Percentiles rank a stretch among this genome's conserved stretches.
phyloP scores from a whole-genome alignment of 192 early-diverging fungal species.

The Coemansia sp. region DNA sequence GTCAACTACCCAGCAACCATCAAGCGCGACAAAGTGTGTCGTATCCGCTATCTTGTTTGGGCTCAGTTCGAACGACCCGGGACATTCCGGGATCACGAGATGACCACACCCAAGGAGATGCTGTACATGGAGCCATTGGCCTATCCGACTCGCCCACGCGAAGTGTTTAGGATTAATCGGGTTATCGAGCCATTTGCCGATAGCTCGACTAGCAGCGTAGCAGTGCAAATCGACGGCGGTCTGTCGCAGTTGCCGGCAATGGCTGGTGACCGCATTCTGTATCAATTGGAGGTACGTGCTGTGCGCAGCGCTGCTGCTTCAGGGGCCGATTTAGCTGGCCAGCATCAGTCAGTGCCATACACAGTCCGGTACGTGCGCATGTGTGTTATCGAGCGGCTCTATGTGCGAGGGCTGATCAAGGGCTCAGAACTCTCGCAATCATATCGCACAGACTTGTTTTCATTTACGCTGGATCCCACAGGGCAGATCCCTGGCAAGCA shows the following conservation, averaged over 20 bases:
- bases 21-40: constrained; percentile 24
- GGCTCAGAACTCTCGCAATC: constrained; percentile 21
- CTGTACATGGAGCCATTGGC: constrained; percentile 25
- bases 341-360: neutral
- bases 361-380: constrained; percentile 15
- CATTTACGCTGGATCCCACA: constrained; percentile 9
- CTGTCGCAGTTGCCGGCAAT: constrained; percentile 24
- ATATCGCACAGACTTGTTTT: constrained; percentile 16
- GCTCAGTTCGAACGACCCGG: constrained; percentile 35
- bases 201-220: neutral
- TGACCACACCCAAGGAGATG: constrained; percentile 23
- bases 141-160: constrained; percentile 19
- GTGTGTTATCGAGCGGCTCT: constrained; percentile 27
- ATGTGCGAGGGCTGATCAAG: constrained; percentile 31
- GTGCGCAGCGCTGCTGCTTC: neutral
- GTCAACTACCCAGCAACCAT: constrained; percentile 40
- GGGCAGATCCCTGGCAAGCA: neutral
- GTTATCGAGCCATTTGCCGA: neutral
- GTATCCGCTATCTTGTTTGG: constrained; percentile 35
- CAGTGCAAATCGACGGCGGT: constrained; percentile 16
- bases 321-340: neutral
- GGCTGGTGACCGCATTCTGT: constrained; percentile 34
- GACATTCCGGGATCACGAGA: constrained; percentile 18
- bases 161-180: constrained; percentile 6
- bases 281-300: constrained; percentile 15